A percentile compares a stretch with the other conserved stretches of the same genome.
Evolutionary conservation across 2,329 filamentous ascomycete genomes (phyloP).

Genomic region (Cladosporium sp.): DNA sequence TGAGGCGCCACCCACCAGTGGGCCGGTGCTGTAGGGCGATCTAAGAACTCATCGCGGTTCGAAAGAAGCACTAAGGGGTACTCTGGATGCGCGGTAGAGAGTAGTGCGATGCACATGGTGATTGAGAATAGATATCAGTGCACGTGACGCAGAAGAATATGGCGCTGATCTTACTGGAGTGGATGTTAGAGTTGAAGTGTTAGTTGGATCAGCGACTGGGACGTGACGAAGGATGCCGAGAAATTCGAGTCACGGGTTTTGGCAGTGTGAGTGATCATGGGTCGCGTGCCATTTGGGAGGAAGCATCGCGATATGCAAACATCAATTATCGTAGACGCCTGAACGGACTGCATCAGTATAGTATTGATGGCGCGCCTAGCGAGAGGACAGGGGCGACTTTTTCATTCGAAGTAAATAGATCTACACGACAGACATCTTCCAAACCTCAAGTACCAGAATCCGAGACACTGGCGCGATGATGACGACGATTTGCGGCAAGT

Average conservation of each 20-base stretch:
- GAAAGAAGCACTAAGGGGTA: constrained; percentile 53
- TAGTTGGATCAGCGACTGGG: not conserved
- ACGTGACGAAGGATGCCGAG: constrained; percentile 5
- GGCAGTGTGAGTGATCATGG: not conserved
- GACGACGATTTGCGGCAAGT: not conserved
- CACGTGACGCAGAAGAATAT: not conserved
- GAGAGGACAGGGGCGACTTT: not conserved
- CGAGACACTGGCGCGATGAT: not conserved
- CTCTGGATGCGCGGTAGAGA: constrained; percentile 50
- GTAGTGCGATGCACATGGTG: constrained; percentile 51
- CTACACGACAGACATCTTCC: not conserved
- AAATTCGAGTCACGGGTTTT: constrained; percentile 13
- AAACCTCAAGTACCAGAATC: not conserved
- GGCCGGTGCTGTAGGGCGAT: constrained; percentile 59
- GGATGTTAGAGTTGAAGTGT: not conserved
- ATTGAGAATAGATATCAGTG: not conserved
- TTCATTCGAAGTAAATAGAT: not conserved
- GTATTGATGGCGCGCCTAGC: not conserved
- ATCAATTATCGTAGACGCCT: not conserved
- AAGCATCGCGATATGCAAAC: not conserved
- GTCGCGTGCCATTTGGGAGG: not conserved
- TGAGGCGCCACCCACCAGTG: constrained; percentile 61
- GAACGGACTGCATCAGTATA: not conserved
- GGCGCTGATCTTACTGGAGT: not conserved
- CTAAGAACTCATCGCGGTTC: constrained; percentile 60